Evolutionary conservation across 2,329 filamentous ascomycete species (phyloP), one percentile per base, ranked within the genome.

Genomic region (Diaporthe sp.): DNA sequence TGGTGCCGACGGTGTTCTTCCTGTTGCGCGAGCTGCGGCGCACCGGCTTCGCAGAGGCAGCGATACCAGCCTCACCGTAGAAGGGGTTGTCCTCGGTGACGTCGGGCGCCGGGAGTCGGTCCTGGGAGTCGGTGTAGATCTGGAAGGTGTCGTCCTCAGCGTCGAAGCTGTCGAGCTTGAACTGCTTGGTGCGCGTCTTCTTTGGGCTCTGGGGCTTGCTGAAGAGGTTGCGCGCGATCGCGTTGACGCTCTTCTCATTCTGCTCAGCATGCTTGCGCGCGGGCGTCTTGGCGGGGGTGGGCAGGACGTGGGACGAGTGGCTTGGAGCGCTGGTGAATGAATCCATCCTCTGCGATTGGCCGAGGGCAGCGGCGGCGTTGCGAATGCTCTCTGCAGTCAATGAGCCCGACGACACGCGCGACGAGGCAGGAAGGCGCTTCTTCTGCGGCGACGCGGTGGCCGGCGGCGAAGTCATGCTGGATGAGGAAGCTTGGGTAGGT

Each of bases 101-200:
- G 78, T 95, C 93, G 55, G 90, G 85, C 77, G 91, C 89, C 28
- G 94, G 94, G 55, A 95, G 83, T 72, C 92, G 92, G 78, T 97
- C 95, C 77, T 95, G 92, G 0, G 94, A 91, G 82, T 97, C 94
- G 54, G 93, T 95, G 81, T 92, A 96, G 79, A 96, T 94, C 77
- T 89, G 83, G 78, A 96, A 94, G n/a, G 87, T 82, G 35, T 72
- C 57, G 55, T 88, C 85, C 55, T 90, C 87, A 30, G 57, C 57
- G 10, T 87, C 85, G 80, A 93, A 92, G 82, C 90, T 92, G 76
- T 89, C 88, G 77, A 92, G 79, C 7, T 84, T 86, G 81, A 90
- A 89, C 82, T 90, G 90, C 83, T 90, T 91, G 61, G 85, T 80
- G 78, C 88, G 87, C 77, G 85, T 85, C 83, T 91, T 92, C 79